Evolutionary conservation across 2,329 filamentous ascomycete genomes (phyloP), one percentile per base, ranked within the genome.

Genomic region (Clarireedia sp.): DNA sequence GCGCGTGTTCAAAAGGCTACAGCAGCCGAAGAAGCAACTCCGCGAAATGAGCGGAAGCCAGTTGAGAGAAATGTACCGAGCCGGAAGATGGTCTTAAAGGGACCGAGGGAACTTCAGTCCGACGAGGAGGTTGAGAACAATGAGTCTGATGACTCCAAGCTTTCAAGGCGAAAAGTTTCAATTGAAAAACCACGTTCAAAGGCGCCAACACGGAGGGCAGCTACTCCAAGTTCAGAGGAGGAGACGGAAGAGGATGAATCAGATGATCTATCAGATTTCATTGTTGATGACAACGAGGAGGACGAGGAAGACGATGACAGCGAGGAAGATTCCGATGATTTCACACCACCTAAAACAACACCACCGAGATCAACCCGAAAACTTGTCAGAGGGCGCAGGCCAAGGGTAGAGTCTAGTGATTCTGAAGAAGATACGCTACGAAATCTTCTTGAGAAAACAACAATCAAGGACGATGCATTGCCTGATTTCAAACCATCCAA

Each of bases 231-330:
- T 44, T 46, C 29, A 21, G 17, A 24, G 17, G 40, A 47, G 46
- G 38, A 33, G 21, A 21, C 45, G 4, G 46, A 44, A 17, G 26
- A 44, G 47, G 56, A 62, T 0, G 60, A 60, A 24, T 59, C 54
- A 3, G 62, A 62, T 43, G 60, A 54, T 10, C 12, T 69, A 2
- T 67, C 66, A 0, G 66, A 66, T 57, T 68, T 69, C 41, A 63
- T 69, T 37, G 66, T 67, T 5, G 58, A 63, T 8, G 60, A 63
- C 2, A 60, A 66, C 38, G 61, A 65, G 5, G 60, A 59, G 12
- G 24, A 26, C 5, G 24, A 26, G 8, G 24, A 26, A 26, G 29
- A 33, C 9, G 29, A 14, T 1, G 29, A 33, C 4, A 59, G 62
- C 1, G 61, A 66, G 33, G 61, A 65, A 3, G 60, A 59, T 40